Evolutionary conservation across 768 basidiomycete genomes (phyloP).

Genomic region (Boletellus ananiceps): DNA sequence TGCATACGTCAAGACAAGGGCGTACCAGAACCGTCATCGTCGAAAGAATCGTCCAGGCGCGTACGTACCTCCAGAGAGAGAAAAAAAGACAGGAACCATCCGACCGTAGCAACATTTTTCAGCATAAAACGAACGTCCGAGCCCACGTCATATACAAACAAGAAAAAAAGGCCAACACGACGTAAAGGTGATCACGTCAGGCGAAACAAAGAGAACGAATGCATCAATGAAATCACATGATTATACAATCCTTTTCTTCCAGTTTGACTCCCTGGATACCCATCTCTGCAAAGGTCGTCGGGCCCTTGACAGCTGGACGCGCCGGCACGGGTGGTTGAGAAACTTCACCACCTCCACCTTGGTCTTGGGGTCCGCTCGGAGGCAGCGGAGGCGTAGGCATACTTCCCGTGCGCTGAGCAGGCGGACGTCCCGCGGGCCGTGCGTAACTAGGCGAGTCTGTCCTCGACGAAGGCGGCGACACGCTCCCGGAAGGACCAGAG

Average conservation of each 20-base stretch:
- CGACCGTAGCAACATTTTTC: too few species aligned
- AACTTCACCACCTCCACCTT: background rate
- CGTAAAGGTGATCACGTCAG: background rate
- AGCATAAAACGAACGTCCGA: too few species aligned
- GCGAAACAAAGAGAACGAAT: background rate
- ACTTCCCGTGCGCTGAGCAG: conserved; percentile 26
- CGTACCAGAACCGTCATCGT: too few species aligned
- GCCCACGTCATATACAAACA: background rate
- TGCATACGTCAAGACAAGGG: too few species aligned
- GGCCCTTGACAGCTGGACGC: conserved; percentile 33
- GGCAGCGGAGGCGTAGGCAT: conserved; percentile 13
- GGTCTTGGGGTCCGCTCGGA: conserved; percentile 1
- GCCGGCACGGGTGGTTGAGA: conserved; percentile 5
- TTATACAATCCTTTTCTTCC: conserved; percentile 78
- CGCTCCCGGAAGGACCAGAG: conserved; percentile 5
- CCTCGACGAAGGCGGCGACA: conserved; percentile 13
- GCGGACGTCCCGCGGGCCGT: conserved; percentile 29
- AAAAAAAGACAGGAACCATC: too few species aligned
- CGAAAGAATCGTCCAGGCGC: too few species aligned
- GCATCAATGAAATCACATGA: conserved; percentile 58
- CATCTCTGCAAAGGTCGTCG: conserved; percentile 91
- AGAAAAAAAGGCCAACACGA: background rate
- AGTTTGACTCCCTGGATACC: conserved; percentile 76
- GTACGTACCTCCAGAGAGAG: too few species aligned
- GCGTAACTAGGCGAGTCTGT: conserved; percentile 25